Evolutionary conservation across 768 basidiomycete genomes (phyloP).

Genomic region (Sistotremastrum niveocremeum): DNA sequence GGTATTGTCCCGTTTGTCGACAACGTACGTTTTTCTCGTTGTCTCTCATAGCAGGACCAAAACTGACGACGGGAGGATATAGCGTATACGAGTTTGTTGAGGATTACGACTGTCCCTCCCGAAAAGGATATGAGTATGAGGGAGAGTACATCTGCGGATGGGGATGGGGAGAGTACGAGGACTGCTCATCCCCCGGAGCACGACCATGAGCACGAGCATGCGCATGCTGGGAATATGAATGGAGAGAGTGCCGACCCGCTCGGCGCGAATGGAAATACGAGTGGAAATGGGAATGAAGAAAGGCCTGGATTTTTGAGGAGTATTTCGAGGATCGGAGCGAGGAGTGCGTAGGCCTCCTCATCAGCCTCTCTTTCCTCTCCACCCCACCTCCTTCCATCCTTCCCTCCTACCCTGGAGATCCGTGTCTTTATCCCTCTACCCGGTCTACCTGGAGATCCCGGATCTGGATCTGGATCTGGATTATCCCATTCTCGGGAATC

Average conservation of each 20-base stretch:
- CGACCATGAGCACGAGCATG: neutral
- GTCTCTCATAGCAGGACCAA: neutral
- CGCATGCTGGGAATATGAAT: neutral
- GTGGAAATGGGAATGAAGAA: conserved; percentile 17
- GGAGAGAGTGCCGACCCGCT: neutral
- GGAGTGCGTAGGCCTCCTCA: too few relatives aligned
- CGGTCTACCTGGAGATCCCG: too few relatives aligned
- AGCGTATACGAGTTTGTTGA: conserved; percentile 83
- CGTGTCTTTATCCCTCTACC: too few relatives aligned
- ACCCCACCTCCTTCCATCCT: too few relatives aligned
- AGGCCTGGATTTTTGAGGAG: neutral
- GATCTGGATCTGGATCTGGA: too few relatives aligned
- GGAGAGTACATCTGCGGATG: neutral
- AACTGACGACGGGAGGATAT: neutral
- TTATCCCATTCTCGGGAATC: too few relatives aligned
- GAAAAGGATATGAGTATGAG: neutral
- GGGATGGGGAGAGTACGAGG: neutral
- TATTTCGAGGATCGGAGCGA: neutral
- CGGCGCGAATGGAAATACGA: neutral
- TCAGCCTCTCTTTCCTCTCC: too few relatives aligned
- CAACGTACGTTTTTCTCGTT: conserved; percentile 54
- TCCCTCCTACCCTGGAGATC: too few relatives aligned
- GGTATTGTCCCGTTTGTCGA: conserved; percentile 94
- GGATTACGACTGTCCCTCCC: conserved; percentile 62
- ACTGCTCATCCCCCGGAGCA: neutral